Evolutionary conservation across 148 eudicot species (phyloP).

Genomic region (Chenopodium formosanum): DNA sequence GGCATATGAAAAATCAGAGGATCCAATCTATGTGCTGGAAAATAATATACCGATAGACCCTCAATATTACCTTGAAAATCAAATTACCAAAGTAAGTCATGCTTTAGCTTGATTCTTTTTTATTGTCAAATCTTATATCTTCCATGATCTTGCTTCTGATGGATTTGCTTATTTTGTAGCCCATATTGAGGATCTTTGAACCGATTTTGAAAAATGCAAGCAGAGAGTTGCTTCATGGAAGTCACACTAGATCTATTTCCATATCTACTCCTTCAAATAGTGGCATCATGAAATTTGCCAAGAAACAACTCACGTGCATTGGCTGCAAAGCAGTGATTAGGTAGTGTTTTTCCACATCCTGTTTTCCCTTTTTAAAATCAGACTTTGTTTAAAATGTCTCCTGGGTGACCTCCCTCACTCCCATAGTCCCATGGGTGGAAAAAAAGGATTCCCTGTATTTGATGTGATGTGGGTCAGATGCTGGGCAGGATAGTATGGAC

Average conservation of each 20-base stretch:
- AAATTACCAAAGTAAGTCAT: slow-evolving; percentile 80
- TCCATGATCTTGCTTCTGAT: slow-evolving; percentile 22
- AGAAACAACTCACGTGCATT: slow-evolving; percentile 87
- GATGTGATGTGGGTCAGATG: not conserved
- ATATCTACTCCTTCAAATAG: slow-evolving; percentile 90
- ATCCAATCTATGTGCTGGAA: slow-evolving; percentile 94
- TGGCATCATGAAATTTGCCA: slow-evolving; percentile 98
- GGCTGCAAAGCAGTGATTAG: slow-evolving; percentile 94
- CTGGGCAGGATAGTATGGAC: not conserved
- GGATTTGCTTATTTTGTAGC: slow-evolving; percentile 52
- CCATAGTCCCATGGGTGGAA: not conserved
- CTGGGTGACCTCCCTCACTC: not conserved
- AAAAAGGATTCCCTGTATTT: not conserved
- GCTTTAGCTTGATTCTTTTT: slow-evolving; percentile 11
- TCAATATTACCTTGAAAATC: slow-evolving; percentile 94
- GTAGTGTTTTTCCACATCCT: slow-evolving; percentile 32
- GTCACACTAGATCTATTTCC: slow-evolving; percentile 91
- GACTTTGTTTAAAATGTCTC: slow-evolving; percentile 3
- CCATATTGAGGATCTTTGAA: slow-evolving; percentile 93
- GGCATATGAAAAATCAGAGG: slow-evolving; percentile 99
- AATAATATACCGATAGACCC: slow-evolving; percentile 97
- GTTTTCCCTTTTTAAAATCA: not conserved
- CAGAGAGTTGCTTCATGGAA: slow-evolving; percentile 86
- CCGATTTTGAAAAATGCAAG: slow-evolving; percentile 93
- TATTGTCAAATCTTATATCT: not conserved